Evolutionary conservation across 163 green algal genomes (phyloP), one percentile per base, ranked within the genome.

Genomic region (Coccomyxa subellipsoidea): DNA sequence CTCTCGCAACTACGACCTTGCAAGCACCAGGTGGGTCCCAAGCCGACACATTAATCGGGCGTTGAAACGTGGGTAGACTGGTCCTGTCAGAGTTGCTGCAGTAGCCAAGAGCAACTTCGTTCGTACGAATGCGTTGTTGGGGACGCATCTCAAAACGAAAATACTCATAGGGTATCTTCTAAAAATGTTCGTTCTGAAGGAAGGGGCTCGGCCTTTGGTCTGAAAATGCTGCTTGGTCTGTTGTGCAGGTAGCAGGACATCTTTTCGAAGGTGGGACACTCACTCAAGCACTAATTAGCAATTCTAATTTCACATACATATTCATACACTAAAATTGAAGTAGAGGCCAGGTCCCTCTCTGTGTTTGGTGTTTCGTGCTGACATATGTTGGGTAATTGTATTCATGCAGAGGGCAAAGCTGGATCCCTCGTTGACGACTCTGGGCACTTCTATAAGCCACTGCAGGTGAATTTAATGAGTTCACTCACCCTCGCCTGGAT

Each of bases 381-480:
- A 31, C 34, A n/a, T 36, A 38, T n/a, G 35, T 25, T 7, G 23
- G 5, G 32, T 69, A 53, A 32, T 76, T 54, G 40, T 66, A 37
- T 38, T 18, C 18, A 77, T 82, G 82, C 87, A 92, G 89, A 93
- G 78, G 89, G 89, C 47, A 93, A 93, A 38, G 89, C 88, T n/a
- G 89, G 89, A 7, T 91, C 85, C 0, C 75, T 92, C 0, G 85
- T 93, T 0, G 89, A 93, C 34, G 87, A 92, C 39, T 39, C 70
- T 18, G 90, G 90, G 18, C 88, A 91, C 69, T 93, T 93, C 40
- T 93, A 93, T 82, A 93, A 93, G 79, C 90, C 90, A 23, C 71
- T 93, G 29, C 84, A 88, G 84, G 84, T 87, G 32, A 76, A 32
- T 21, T 32, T 32, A 53, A 4, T 40, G 9, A 27, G 21, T 36